Conservation (phyloP, 352 stramenopile species). For the Globisporangium lucens region DNA sequence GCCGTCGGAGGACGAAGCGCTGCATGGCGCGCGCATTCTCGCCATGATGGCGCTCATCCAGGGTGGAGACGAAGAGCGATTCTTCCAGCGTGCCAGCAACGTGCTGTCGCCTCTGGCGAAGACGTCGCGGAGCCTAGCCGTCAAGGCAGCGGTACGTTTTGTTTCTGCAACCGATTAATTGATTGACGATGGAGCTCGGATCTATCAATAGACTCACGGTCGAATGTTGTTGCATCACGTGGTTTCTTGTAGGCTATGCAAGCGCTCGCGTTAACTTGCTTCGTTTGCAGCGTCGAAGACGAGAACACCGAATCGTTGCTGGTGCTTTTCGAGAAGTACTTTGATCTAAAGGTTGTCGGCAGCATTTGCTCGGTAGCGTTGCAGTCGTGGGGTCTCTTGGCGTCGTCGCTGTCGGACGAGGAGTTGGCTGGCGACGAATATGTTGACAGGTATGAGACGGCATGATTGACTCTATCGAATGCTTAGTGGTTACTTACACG, state of each 20-base stretch:
- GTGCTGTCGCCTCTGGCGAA: constrained; percentile 74
- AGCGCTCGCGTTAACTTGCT: constrained; percentile 69
- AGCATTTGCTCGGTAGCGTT: constrained; percentile 65
- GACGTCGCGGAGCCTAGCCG: constrained; percentile 47
- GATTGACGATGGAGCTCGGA: background rate
- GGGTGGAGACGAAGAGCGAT: constrained; percentile 68
- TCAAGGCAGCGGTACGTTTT: constrained; percentile 59
- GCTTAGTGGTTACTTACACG: background rate
- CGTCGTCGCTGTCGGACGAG: constrained; percentile 57
- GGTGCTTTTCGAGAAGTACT: constrained; percentile 60
- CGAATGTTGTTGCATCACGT: background rate
- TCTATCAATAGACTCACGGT: constrained; percentile 4
- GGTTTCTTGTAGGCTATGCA: constrained; percentile 44
- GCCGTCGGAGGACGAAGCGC: constrained; percentile 65
- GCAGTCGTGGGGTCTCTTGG: constrained; percentile 71
- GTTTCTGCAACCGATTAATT: background rate
- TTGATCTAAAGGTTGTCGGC: constrained; percentile 59
- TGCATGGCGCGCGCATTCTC: constrained; percentile 66
- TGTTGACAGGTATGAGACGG: constrained; percentile 47
- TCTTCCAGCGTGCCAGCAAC: constrained; percentile 68
- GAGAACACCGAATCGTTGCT: constrained; percentile 73
- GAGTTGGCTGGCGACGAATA: constrained; percentile 46
- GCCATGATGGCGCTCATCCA: constrained; percentile 74
- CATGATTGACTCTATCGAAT: background rate
- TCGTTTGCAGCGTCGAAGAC: constrained; percentile 74